These are phyloP conservation scores for Fusarium camptoceras DNA, from an alignment of 2,329 filamentous ascomycete genomes.

Conservation along the genomic window DNA sequence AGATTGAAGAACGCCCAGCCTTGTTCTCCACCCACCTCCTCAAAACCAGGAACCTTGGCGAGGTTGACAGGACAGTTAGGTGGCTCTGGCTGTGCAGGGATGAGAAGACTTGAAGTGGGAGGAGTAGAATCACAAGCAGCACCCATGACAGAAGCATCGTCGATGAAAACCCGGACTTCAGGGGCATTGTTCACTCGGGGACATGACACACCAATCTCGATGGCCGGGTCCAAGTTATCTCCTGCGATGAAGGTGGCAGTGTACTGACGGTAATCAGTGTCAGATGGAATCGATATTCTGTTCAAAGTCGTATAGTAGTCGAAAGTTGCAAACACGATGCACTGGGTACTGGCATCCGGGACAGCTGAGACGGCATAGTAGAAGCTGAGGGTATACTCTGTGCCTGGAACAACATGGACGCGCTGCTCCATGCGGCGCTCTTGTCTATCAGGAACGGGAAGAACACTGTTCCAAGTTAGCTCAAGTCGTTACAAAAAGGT, in stretches of 20 bases:
- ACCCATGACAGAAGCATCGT: background rate
- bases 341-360: background rate
- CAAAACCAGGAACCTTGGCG: background rate
- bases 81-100: background rate
- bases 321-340: background rate
- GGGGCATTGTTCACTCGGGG: background rate
- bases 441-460: background rate
- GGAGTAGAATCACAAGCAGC: background rate
- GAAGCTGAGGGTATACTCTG: conserved; percentile 5
- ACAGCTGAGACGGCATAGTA: background rate
- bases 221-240: conserved; percentile 4
- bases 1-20: background rate
- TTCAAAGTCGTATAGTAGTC: conserved; percentile 1
- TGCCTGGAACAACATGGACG: background rate
- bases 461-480: fast-evolving
- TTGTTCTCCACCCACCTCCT: background rate
- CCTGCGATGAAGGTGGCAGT: background rate
- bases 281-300: background rate
- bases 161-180: background rate
- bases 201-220: conserved; percentile 12
- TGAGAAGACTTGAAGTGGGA: background rate
- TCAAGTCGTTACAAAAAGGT: fast-evolving
- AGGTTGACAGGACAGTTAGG: conserved; percentile 1
- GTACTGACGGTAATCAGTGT: background rate
- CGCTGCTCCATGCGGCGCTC: conserved; percentile 20